phyloP scores from a whole-genome alignment of 1,284 basidiomycete species.

The Singerocomus rubriflavus region DNA sequence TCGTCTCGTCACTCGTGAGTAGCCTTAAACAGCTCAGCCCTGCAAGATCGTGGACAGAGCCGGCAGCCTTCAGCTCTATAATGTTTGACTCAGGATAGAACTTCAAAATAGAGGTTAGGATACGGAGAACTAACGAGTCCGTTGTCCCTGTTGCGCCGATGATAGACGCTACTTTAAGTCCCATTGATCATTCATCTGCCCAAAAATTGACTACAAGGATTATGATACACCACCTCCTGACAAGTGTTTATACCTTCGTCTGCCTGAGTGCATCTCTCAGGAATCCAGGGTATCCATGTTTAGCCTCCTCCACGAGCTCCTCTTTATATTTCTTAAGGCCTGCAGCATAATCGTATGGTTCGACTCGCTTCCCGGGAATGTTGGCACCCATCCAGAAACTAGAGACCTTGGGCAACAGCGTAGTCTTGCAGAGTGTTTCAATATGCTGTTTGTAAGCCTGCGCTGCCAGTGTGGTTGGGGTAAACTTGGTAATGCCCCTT shows the following conservation, averaged over 20 bases:
- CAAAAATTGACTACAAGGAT: not conserved
- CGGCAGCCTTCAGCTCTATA: too few relatives aligned
- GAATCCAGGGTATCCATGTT: constrained; percentile 11
- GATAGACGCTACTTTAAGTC: not conserved
- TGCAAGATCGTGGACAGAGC: too few relatives aligned
- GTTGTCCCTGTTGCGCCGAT: not conserved
- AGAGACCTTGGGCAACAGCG: constrained; percentile 8
- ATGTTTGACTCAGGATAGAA: too few relatives aligned
- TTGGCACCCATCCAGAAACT: constrained; percentile 18
- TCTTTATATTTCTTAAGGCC: constrained; percentile 12
- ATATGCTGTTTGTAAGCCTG: constrained; percentile 9
- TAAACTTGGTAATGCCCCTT: constrained; percentile 10
- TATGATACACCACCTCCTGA: not conserved
- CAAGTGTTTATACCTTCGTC: not conserved
- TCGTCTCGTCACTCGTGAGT: not conserved
- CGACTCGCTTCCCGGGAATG: constrained; percentile 11
- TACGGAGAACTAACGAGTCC: not conserved
- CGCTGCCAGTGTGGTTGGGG: not conserved
- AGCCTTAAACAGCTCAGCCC: not conserved
- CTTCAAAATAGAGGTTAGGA: not conserved
- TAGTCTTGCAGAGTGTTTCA: not conserved
- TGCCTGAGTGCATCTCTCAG: constrained; percentile 10
- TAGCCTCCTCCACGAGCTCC: constrained; percentile 9
- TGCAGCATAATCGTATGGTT: constrained; percentile 10
- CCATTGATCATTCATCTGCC: not conserved